These are phyloP conservation scores for Cucurbita argyrosperma DNA, from an alignment of 306 rosid species.

Conservation along the genomic window DNA sequence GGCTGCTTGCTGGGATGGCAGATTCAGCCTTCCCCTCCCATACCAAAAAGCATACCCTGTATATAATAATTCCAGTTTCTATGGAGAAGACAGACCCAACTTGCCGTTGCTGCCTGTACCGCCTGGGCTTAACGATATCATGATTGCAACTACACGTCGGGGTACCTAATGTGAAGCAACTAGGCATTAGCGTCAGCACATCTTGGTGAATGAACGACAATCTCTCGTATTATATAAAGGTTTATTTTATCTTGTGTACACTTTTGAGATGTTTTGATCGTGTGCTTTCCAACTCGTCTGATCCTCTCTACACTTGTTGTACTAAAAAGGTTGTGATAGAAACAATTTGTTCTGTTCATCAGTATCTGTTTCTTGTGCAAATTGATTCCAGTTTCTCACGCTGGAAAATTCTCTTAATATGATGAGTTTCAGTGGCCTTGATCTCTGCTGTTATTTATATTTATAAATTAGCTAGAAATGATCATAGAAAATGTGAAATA, in stretches of 20 bases:
- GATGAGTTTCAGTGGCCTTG: slow-evolving; percentile 12
- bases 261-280: not conserved
- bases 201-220: not conserved
- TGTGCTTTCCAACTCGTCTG: slow-evolving; percentile 15
- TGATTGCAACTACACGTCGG: not conserved
- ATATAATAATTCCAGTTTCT: not conserved
- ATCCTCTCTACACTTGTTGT: not conserved
- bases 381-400: slow-evolving; percentile 17
- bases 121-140: not conserved
- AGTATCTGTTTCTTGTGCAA: slow-evolving; percentile 32
- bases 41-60: slow-evolving; percentile 4
- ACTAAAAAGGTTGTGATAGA: slow-evolving; percentile 19
- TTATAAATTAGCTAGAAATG: not conserved
- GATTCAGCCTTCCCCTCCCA: slow-evolving; percentile 1
- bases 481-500: not conserved
- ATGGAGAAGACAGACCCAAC: slow-evolving; percentile 2
- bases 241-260: not conserved
- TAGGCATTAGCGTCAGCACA: not conserved
- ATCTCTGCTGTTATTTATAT: slow-evolving; percentile 6
- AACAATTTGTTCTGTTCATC: slow-evolving; percentile 16
- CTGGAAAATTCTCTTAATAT: slow-evolving; percentile 22
- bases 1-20: slow-evolving; percentile 1
- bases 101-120: not conserved
- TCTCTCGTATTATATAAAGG: not conserved
- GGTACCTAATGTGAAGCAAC: not conserved